Conservation (phyloP, 257 asterid genomes). For the Phtheirospermum japonicum region DNA sequence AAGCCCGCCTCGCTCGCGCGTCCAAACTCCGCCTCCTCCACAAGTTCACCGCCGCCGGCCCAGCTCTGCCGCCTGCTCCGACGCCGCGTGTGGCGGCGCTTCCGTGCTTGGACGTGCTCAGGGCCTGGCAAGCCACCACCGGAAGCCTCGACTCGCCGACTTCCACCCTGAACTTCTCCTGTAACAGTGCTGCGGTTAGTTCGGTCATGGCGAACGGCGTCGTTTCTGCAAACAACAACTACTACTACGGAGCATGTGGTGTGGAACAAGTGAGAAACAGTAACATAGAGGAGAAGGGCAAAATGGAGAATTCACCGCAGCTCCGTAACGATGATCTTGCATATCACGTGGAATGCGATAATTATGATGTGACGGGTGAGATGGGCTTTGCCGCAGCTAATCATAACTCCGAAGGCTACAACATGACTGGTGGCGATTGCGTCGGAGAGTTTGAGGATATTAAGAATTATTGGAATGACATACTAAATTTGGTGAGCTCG, state of each 20-base stretch:
- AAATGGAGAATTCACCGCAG: slow-evolving; percentile 17
- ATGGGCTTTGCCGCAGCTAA: slow-evolving; percentile 26
- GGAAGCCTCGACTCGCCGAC: slow-evolving; percentile 41
- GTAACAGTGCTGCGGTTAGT: slow-evolving; percentile 1
- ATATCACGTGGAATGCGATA: slow-evolving; percentile 17
- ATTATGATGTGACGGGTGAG: slow-evolving; percentile 13
- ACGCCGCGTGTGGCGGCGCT: slow-evolving; percentile 12
- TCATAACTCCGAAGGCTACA: slow-evolving; percentile 9
- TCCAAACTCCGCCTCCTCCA: slow-evolving; percentile 24
- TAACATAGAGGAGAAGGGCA: background rate
- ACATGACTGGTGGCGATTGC: background rate
- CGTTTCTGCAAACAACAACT: background rate
- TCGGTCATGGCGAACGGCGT: slow-evolving; percentile 1
- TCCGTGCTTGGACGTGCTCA: slow-evolving; percentile 49
- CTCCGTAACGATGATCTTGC: background rate
- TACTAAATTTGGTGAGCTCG: slow-evolving; percentile 35
- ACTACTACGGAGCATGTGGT: slow-evolving; percentile 6
- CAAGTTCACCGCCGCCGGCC: background rate
- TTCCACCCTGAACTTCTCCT: slow-evolving; percentile 40
- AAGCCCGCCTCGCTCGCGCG: slow-evolving; percentile 28
- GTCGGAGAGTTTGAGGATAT: slow-evolving; percentile 34
- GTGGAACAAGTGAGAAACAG: background rate
- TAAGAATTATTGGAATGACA: background rate
- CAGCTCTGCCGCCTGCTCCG: slow-evolving; percentile 7
- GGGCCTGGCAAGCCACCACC: slow-evolving; percentile 39